Base-by-base conservation (phyloP, 2,329 filamentous ascomycete species). In the Diaporthe sp. region DNA sequence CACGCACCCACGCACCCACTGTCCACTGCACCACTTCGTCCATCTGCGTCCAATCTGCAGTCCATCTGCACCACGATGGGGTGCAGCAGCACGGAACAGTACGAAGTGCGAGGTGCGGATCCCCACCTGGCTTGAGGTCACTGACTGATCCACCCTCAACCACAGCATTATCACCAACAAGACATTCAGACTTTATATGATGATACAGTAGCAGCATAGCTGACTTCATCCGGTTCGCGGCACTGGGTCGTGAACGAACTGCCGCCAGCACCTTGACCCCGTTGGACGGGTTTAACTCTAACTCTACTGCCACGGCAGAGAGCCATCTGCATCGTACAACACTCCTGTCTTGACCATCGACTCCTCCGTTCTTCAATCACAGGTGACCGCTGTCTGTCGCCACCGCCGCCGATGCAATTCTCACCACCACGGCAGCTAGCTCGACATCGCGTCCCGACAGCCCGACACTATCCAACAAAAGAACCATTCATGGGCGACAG, bases 31-130 rank as follows among this genome's bases (percentile, higher is more conserved):
- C n/a, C n/a, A n/a, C n/a, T n/a, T n/a, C n/a, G n/a, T n/a, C n/a
- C n/a, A n/a, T n/a, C n/a, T n/a, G n/a, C n/a, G n/a, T n/a, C n/a
- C n/a, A n/a, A n/a, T n/a, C n/a, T n/a, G n/a, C n/a, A n/a, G n/a
- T n/a, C n/a, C n/a, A n/a, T n/a, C 53, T 9, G 22, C 68, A 37
- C 50, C 56, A 39, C 63, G 63, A 68, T 39, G 63, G n/a, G 53
- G 44, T 44, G 58, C 27, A 13, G 53, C 58, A 44, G 37, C 17
- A 30, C 58, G 59, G 39, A 27, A 53, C 63, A 68, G 63, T 39
- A 50, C n/a, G 15, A 53, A 53, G 47, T 65, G 61, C 59, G 59
- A 35, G 4, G 61, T 47, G 61, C 47, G 63, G 25, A 13, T 65
- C 12, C 59, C 8, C 27, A 65, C 59, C 59, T 39, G 22, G 2